Evolutionary conservation across 1,284 basidiomycete genomes (phyloP), one percentile per base, ranked within the genome.

Genomic region (Leccinum pachyderme): DNA sequence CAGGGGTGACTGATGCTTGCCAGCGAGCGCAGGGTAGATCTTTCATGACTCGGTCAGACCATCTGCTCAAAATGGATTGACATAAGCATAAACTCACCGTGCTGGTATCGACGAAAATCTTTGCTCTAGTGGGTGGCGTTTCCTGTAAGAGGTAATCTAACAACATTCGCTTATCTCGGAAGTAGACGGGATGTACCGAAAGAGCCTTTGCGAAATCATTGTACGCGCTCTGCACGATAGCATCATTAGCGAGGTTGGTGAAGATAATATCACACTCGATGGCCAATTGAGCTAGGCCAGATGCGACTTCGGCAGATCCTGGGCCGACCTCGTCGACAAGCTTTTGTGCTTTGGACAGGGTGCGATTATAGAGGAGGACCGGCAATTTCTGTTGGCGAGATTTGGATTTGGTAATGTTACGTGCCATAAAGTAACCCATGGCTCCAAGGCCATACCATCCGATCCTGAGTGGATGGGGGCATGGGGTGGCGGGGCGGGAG

Each of bases 61-160:
- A 37, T 53, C 35, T 46, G 49, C 37, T 39, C 18, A 51, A 22
- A 52, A 18, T 33, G 27, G 46, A 37, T 11, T 49, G 32, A 54
- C 37, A 24, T 28, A 32, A 9, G 9, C 15, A 51, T 33, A 41
- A 18, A 73, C 83, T 57, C 56, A 89, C 87, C 5, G 91, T 93
- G 70, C 84, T 86, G 13, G 86, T 90, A 63, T 93, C 91, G 25
- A 92, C 87, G 61, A 93, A 90, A 53, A 91, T 89, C 70, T 86
- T 91, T 62, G 75, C 69, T 67, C 77, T 78, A 39, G 71, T 66
- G 0, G 77, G 72, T 27, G 75, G 72, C n/a, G 64, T 49, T 53
- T 72, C 66, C 80, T 82, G 53, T 22, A 52, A 37, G 59, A 13
- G 49, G 41, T 18, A 31, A 41, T 53, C 55, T 60, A 32, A 63